Percentiles rank a stretch among this genome's conserved stretches.
phyloP scores from a whole-genome alignment of 108 stramenopile genomes.

The Cyclostephanos invisitatus region DNA sequence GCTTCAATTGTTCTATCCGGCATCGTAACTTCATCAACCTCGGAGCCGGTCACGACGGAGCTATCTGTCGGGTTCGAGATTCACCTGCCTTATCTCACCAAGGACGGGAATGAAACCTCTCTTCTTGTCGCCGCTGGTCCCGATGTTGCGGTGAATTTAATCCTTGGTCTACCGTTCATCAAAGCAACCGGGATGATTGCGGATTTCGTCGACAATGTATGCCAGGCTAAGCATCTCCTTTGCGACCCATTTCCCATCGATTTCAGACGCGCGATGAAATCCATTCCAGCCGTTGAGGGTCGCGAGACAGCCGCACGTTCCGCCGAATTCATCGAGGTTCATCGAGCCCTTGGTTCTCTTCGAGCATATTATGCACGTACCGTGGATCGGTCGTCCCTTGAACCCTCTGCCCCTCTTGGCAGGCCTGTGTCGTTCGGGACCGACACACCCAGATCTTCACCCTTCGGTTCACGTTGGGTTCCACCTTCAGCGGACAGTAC shows the following conservation, averaged over 20 bases:
- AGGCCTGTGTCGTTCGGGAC: too few species aligned
- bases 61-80: background rate
- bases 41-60: background rate
- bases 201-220: background rate
- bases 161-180: background rate
- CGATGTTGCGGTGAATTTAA: background rate
- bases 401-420: too few species aligned
- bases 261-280: background rate
- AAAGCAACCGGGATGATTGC: background rate
- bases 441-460: too few species aligned
- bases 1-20: background rate
- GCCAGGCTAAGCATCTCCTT: background rate
- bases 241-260: background rate
- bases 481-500: background rate
- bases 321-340: background rate
- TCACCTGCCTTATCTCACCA: background rate
- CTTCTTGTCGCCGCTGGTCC: background rate
- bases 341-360: background rate
- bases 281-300: background rate
- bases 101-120: background rate
- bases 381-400: background rate
- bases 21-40: background rate
- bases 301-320: background rate
- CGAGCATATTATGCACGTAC: background rate
- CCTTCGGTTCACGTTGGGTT: too few species aligned